These are phyloP conservation scores for Didymella arachidicola DNA, from an alignment of 2,329 filamentous ascomycete species.

Conservation along the genomic window DNA sequence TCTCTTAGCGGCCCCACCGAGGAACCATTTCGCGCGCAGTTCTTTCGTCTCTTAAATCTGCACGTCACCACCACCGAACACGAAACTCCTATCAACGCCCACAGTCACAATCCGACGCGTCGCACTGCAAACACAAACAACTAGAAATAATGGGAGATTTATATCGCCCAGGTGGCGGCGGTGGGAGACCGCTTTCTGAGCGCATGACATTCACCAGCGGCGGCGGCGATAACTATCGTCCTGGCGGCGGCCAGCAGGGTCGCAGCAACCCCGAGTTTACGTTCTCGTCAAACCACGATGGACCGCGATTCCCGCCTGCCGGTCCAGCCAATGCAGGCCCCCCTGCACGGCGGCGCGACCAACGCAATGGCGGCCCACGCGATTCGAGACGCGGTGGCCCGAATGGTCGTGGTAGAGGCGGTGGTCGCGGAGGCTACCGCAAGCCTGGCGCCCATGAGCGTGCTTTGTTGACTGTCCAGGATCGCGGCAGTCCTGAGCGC, in stretches of 20 bases:
- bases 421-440: constrained; percentile 30
- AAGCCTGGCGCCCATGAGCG: constrained; percentile 53
- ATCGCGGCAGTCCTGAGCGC: constrained; percentile 55
- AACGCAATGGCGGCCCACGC: constrained; percentile 30
- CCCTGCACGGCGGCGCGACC: constrained; percentile 27
- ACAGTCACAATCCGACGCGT: constrained; percentile 6
- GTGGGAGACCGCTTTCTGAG: constrained; percentile 33
- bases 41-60: constrained; percentile 9
- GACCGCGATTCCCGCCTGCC: constrained; percentile 42
- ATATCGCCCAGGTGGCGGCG: constrained; percentile 35
- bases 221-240: constrained; percentile 41
- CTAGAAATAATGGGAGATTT: constrained; percentile 35
- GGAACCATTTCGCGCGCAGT: constrained; percentile 18
- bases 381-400: constrained; percentile 31
- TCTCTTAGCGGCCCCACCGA: constrained; percentile 23
- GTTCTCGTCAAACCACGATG: constrained; percentile 41
- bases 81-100: constrained; percentile 5
- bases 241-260: constrained; percentile 27
- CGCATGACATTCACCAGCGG: constrained; percentile 43
- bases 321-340: constrained; percentile 30
- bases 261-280: constrained; percentile 41
- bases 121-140: constrained; percentile 14
- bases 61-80: constrained; percentile 17
- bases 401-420: constrained; percentile 24
- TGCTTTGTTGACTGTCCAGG: constrained; percentile 53